These are phyloP conservation scores for Aspergillus mulundensis DNA, from an alignment of 495 filamentous ascomycete species.

Conservation along the genomic window DNA sequence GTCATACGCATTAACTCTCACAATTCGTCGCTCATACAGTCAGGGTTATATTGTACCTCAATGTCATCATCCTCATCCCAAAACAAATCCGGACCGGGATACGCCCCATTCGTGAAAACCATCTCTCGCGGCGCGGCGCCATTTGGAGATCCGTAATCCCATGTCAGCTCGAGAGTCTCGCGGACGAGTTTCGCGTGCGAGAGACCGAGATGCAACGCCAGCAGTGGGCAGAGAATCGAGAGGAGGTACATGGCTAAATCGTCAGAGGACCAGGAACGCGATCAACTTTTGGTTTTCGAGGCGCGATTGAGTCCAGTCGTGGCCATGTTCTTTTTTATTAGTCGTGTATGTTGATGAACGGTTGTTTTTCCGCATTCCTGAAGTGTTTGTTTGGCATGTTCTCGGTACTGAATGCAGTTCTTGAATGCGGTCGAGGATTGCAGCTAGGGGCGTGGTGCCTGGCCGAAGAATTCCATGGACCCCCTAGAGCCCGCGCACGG, in stretches of 20 bases:
- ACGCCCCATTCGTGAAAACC: constrained; percentile 53
- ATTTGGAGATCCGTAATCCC: constrained; percentile 8
- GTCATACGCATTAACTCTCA: not conserved
- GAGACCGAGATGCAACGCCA: not conserved
- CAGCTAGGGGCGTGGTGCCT: not conserved
- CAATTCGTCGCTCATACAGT: too few relatives aligned
- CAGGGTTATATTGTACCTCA: constrained; percentile 35
- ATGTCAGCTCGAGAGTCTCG: constrained; percentile 14
- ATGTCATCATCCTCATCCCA: constrained; percentile 54
- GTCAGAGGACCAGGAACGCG: not conserved
- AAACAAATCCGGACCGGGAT: constrained; percentile 50
- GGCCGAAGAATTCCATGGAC: not conserved
- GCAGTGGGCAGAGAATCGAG: not conserved
- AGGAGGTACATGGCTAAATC: not conserved
- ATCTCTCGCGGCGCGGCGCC: constrained; percentile 27
- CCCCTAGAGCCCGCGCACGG: too few relatives aligned
- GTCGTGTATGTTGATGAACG: not conserved
- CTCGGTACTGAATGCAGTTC: not conserved
- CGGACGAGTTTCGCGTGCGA: constrained; percentile 28
- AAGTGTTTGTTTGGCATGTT: not conserved
- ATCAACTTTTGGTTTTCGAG: not conserved
- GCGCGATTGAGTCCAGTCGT: not conserved
- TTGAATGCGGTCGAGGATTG: not conserved
- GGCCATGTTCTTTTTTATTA: not conserved
- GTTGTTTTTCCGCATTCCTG: not conserved